Evolutionary conservation across 1,284 basidiomycete genomes (phyloP).

Genomic region (Leccinum pachyderme): DNA sequence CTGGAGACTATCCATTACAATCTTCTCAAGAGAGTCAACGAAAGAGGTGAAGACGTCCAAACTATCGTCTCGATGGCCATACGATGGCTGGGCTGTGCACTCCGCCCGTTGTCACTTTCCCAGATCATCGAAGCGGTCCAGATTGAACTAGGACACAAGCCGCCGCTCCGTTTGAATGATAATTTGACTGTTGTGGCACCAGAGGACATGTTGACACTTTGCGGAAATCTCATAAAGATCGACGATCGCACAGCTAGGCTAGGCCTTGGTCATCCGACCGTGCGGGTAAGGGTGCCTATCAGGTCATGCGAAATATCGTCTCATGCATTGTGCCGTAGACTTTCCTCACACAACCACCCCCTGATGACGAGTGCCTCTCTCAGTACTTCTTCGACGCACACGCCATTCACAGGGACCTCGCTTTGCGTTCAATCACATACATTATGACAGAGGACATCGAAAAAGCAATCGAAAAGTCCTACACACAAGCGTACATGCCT

Average conservation of each 20-base stretch:
- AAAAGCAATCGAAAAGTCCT: constrained; percentile 21
- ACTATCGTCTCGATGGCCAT: constrained; percentile 26
- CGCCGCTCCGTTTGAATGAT: constrained; percentile 27
- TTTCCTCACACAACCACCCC: constrained; percentile 25
- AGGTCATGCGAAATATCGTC: neutral
- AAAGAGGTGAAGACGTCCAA: constrained; percentile 27
- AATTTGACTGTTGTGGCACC: constrained; percentile 25
- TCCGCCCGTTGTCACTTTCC: constrained; percentile 28
- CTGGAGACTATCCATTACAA: constrained; percentile 24
- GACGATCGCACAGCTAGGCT: constrained; percentile 23
- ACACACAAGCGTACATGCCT: constrained; percentile 29
- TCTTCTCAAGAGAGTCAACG: constrained; percentile 23
- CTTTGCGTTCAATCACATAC: constrained; percentile 32
- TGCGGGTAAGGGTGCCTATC: constrained; percentile 17
- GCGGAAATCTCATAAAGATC: constrained; percentile 30
- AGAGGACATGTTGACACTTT: constrained; percentile 28
- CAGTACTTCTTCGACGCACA: constrained; percentile 26
- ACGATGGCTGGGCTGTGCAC: constrained; percentile 28
- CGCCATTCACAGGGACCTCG: constrained; percentile 27
- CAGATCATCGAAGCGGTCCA: constrained; percentile 32
- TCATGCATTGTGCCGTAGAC: constrained; percentile 13
- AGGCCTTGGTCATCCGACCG: constrained; percentile 25
- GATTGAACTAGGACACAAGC: constrained; percentile 23
- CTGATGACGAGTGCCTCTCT: constrained; percentile 10
- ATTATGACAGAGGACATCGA: constrained; percentile 29